phyloP scores from a whole-genome alignment of 176 grass and related monocot genomes.

The Triticum urartu region DNA sequence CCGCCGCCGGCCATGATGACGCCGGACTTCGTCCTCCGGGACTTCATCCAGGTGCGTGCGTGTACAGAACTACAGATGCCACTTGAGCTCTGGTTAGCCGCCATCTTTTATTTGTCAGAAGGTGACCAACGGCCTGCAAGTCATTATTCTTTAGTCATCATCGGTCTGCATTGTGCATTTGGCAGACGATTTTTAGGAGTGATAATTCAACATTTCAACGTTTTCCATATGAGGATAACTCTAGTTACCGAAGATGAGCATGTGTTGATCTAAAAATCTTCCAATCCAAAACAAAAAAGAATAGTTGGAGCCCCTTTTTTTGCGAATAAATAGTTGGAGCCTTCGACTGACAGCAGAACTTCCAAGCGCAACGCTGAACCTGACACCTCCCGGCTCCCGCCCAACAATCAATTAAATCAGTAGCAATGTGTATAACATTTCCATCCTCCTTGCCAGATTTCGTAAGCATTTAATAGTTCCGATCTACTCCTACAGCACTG shows the following conservation, averaged over 20 bases:
- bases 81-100: background rate
- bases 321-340: no score
- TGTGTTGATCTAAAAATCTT: background rate
- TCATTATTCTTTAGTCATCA: no score
- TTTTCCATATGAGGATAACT: background rate
- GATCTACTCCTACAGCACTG: no score
- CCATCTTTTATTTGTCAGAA: background rate
- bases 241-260: background rate
- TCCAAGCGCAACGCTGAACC: background rate
- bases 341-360: background rate
- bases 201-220: background rate
- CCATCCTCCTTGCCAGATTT: background rate
- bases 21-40: conserved; percentile 60
- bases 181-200: background rate
- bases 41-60: conserved; percentile 51
- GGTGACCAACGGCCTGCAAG: background rate
- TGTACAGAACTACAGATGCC: background rate
- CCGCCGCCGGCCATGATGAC: conserved; percentile 26
- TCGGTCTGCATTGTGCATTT: background rate
- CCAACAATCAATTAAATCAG: background rate
- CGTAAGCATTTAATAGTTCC: background rate
- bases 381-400: background rate
- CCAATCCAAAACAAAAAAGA: no score
- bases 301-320: no score
- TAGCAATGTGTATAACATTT: background rate